A percentile compares a stretch with the other conserved stretches of the same genome.
These are phyloP conservation scores for Castanea crenata DNA, from an alignment of 306 rosid genomes.

Conservation along the genomic window DNA sequence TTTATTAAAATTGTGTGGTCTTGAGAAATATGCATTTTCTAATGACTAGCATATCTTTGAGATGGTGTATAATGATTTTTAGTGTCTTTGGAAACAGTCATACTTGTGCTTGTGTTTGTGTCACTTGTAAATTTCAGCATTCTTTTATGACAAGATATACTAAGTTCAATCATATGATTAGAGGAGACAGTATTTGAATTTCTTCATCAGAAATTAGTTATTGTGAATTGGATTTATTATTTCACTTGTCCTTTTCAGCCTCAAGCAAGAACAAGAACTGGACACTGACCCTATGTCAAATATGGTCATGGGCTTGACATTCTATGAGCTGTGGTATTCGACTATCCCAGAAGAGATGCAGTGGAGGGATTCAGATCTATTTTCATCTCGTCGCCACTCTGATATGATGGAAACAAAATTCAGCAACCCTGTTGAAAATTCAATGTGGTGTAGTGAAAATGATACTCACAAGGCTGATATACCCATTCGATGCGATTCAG, in stretches of 20 bases:
- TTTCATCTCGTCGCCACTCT: slow-evolving; percentile 32
- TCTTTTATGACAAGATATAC: background rate
- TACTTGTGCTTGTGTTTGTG: background rate
- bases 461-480: slow-evolving; percentile 44
- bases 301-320: slow-evolving; percentile 64
- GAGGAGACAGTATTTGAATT: background rate
- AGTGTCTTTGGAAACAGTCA: background rate
- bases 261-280: slow-evolving; percentile 46
- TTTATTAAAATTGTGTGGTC: background rate
- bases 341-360: slow-evolving; percentile 58
- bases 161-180: background rate
- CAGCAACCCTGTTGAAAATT: slow-evolving; percentile 24
- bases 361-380: slow-evolving; percentile 48
- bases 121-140: background rate
- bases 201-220: background rate
- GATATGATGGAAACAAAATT: slow-evolving; percentile 27
- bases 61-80: background rate
- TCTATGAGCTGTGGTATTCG: slow-evolving; percentile 66
- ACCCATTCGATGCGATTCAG: slow-evolving; percentile 37
- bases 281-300: slow-evolving; percentile 48
- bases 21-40: background rate
- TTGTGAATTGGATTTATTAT: background rate
- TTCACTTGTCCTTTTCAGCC: slow-evolving; percentile 36
- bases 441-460: slow-evolving; percentile 39
- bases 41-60: background rate